These are phyloP conservation scores for Anaeromyces robustus DNA, from an alignment of 192 early-diverging fungal genomes.

Conservation along the genomic window DNA sequence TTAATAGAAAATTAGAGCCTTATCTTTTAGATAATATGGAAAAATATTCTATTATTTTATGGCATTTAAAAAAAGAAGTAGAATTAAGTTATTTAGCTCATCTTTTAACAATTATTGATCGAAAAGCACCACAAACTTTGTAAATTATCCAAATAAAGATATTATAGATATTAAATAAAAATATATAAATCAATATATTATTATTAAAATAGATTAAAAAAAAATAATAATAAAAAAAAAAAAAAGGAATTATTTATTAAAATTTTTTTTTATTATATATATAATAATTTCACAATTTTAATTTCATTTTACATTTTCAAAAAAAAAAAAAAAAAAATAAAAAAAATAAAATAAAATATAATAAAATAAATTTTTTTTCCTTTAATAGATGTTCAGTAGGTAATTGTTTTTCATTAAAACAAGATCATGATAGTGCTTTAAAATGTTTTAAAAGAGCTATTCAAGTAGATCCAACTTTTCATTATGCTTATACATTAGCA, in stretches of 20 bases:
- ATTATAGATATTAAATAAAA: no score
- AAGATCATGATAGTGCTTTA: conserved; percentile 58
- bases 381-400: conserved; percentile 32
- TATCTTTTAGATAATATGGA: conserved; percentile 67
- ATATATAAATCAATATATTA: no score
- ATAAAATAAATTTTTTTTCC: neutral
- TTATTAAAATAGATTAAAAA: no score
- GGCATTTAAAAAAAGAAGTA: conserved; percentile 67
- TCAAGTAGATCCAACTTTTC: conserved; percentile 42
- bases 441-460: conserved; percentile 62
- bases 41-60: conserved; percentile 64
- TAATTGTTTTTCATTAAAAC: conserved; percentile 55
- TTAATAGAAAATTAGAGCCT: conserved; percentile 46
- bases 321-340: neutral
- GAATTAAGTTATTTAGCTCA: conserved; percentile 57
- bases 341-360: no score
- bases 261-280: no score
- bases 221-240: no score
- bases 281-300: no score
- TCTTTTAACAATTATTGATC: conserved; percentile 46
- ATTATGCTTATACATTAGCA: conserved; percentile 68
- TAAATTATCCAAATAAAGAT: no score
- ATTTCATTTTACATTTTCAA: no score
- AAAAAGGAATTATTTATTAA: no score
- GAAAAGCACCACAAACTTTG: conserved; percentile 67